Conservation (phyloP, 2,329 filamentous ascomycete species). For the Fusarium pseudocircinatum region DNA sequence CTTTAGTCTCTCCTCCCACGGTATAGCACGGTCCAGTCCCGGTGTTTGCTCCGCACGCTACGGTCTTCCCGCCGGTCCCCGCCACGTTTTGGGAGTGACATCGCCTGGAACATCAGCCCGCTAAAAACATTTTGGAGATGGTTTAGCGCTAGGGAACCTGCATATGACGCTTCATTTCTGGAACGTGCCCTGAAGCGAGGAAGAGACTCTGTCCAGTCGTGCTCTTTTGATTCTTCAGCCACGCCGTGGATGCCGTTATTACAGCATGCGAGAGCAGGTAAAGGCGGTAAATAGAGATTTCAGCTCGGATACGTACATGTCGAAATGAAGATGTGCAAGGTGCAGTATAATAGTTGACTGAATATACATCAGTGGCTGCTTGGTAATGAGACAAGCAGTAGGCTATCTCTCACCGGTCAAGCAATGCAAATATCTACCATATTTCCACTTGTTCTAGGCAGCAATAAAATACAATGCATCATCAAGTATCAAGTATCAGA, state of each 20-base stretch:
- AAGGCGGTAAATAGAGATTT: background rate
- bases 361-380: background rate
- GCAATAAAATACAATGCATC: background rate
- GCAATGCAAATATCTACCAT: background rate
- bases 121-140: conserved; percentile 21
- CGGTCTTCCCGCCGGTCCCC: conserved; percentile 1
- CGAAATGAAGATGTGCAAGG: background rate
- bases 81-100: conserved; percentile 3
- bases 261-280: background rate
- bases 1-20: background rate
- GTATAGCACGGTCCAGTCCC: conserved; percentile 13
- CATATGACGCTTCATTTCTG: conserved; percentile 24
- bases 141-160: conserved; percentile 14
- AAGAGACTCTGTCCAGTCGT: conserved; percentile 2
- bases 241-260: conserved; percentile 6
- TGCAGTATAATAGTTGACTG: background rate
- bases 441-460: background rate
- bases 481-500: background rate
- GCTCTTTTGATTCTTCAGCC: conserved; percentile 1
- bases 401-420: background rate
- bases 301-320: conserved; percentile 14
- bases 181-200: conserved; percentile 12
- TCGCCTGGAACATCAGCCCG: conserved; percentile 30
- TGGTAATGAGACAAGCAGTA: conserved; percentile 13
- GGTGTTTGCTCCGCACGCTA: conserved; percentile 12